These are phyloP conservation scores for Vanilla planifolia DNA, from an alignment of 106 monocot genomes.

Conservation along the genomic window DNA sequence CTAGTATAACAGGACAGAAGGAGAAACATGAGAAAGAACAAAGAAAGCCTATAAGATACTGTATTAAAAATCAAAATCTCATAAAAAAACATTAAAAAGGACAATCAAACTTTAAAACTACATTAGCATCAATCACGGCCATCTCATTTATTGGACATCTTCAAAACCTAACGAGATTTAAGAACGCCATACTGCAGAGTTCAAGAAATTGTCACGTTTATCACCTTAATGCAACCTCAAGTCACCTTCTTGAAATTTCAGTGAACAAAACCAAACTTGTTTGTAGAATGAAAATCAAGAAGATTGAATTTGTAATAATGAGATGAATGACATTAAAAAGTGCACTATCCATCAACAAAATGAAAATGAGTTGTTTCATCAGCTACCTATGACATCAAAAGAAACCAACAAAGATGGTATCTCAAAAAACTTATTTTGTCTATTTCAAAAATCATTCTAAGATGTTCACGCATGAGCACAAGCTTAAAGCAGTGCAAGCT, in stretches of 20 bases:
- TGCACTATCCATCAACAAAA: too few species aligned
- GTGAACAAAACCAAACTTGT: too few species aligned
- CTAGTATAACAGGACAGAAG: slow-evolving; percentile 22
- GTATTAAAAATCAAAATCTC: neutral
- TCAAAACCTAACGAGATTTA: too few species aligned
- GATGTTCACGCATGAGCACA: neutral
- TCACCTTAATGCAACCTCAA: too few species aligned
- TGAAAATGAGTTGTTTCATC: neutral
- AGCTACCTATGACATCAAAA: neutral
- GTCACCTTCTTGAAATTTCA: too few species aligned
- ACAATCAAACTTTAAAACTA: neutral
- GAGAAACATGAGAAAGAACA: neutral
- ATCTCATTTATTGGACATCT: too few species aligned
- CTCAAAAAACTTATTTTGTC: neutral
- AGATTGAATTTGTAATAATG: too few species aligned
- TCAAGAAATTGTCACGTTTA: too few species aligned
- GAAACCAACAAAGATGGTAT: neutral
- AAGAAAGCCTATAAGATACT: neutral
- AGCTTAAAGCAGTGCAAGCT: neutral
- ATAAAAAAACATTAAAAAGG: neutral
- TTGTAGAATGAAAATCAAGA: too few species aligned
- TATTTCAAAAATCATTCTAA: neutral
- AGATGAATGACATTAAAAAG: too few species aligned
- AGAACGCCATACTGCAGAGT: too few species aligned
- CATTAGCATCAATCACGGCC: neutral